Conservation (phyloP, 1,284 basidiomycete species). For the Leccinum brunneo-olivaceum region DNA sequence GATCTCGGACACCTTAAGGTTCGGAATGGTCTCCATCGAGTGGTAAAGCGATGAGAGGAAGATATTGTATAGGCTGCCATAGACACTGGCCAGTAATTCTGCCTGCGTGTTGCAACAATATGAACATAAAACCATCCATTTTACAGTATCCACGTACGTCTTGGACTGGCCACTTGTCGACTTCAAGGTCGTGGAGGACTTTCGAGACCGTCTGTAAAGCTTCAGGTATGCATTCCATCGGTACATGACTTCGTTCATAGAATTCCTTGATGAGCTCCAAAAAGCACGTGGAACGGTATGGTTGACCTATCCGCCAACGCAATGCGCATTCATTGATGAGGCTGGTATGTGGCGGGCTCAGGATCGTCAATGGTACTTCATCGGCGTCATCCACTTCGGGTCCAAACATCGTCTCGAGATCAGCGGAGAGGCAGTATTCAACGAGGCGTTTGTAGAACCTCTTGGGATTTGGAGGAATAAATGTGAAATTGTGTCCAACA, state of each 20-base stretch:
- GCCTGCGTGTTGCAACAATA: constrained; percentile 33
- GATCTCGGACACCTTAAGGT: constrained; percentile 64
- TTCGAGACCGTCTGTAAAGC: constrained; percentile 72
- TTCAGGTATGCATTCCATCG: constrained; percentile 90
- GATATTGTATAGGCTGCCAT: constrained; percentile 77
- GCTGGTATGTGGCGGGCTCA: constrained; percentile 78
- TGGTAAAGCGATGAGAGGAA: constrained; percentile 86
- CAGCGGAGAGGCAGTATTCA: constrained; percentile 77
- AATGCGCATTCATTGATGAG: constrained; percentile 84
- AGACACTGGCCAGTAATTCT: constrained; percentile 60
- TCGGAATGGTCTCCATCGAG: constrained; percentile 68
- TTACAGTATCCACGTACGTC: constrained; percentile 56
- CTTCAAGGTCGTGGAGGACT: constrained; percentile 59
- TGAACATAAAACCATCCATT: constrained; percentile 6
- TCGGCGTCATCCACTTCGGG: constrained; percentile 89
- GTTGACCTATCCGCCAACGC: constrained; percentile 82
- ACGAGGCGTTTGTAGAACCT: constrained; percentile 82
- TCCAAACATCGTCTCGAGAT: constrained; percentile 85
- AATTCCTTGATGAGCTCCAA: constrained; percentile 83
- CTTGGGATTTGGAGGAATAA: constrained; percentile 85
- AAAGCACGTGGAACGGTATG: constrained; percentile 78
- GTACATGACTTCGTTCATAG: constrained; percentile 87
- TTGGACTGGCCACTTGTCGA: constrained; percentile 73
- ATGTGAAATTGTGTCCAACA: constrained; percentile 74
- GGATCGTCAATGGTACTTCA: constrained; percentile 90